Evolutionary conservation across 2,329 filamentous ascomycete species (phyloP), one percentile per base, ranked within the genome.

Genomic region (Fusarium sp.): DNA sequence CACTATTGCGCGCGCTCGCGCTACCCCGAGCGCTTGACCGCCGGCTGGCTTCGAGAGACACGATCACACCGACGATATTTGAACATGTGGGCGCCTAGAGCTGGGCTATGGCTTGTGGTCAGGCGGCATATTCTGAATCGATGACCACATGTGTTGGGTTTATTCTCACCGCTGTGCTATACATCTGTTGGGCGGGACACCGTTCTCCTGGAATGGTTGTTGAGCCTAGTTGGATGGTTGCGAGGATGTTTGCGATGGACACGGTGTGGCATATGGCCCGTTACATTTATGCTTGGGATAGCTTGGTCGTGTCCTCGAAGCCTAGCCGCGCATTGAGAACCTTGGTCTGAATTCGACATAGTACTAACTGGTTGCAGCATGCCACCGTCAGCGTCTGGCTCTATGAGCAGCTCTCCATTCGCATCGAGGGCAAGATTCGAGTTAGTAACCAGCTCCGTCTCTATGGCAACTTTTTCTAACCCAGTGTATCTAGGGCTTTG

Each of bases 361-460:
- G 23, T 65, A 64, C 78, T 80, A 70, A 81, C 70, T 16, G 27
- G 45, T 56, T 39, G 37, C 87, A 94, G 83, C 92, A 95, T 80
- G 92, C 93, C 18, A 95, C 93, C 2, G 95, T 98, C 43, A 94
- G 94, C 79, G 94, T 99, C 81, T 99, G 97, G 97, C 88, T 99
- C 48, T 98, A 97, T 84, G 97, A 99, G 86, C 97, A 99, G 88
- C 88, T 98, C 64, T 92, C 92, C 16, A 95, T 98, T 81, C 90
- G 97, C 70, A 98, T 99, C 81, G 95, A 98, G 86, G 97, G 97
- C 72, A 98, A 96, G 86, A 98, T 99, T 76, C 91, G 97, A 80
- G 96, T 97, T 84, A 74, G 92, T 84, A 48, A n/a, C 35, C 4
- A n/a, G 32, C 6, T 6, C 16, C 32, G 6, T 27, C 34, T 30